Evolutionary conservation across 352 stramenopile species (phyloP).

Genomic region (Phytophthora melonis): DNA sequence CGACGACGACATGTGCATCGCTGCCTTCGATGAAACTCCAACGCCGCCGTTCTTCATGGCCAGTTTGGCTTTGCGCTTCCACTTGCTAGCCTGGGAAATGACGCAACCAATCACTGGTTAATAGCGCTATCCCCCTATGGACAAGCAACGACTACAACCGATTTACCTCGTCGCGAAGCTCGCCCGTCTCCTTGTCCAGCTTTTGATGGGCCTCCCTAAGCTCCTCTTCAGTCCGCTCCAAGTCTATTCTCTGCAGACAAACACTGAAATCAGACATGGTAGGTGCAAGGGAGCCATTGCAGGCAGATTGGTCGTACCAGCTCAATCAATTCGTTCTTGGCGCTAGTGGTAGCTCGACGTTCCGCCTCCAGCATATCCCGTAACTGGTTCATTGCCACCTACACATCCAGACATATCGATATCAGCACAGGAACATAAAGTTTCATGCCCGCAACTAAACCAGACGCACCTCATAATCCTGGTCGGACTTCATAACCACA

Average conservation of each 20-base stretch:
- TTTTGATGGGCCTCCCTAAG: constrained; percentile 64
- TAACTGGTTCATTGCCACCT: constrained; percentile 53
- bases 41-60: constrained; percentile 42
- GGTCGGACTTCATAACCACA: constrained; percentile 58
- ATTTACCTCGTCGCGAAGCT: constrained; percentile 64
- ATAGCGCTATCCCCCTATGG: not conserved
- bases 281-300: not conserved
- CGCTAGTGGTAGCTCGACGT: constrained; percentile 39
- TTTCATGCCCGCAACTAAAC: not conserved
- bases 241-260: constrained; percentile 42
- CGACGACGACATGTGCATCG: constrained; percentile 59
- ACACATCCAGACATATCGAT: not conserved
- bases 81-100: constrained; percentile 50
- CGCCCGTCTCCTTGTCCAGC: constrained; percentile 72
- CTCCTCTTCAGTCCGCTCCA: constrained; percentile 58
- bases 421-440: not conserved
- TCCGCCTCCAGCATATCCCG: constrained; percentile 49
- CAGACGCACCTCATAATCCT: constrained; percentile 60
- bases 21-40: constrained; percentile 15
- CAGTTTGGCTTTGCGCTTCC: constrained; percentile 80
- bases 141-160: not conserved
- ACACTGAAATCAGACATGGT: not conserved
- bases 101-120: constrained; percentile 5
- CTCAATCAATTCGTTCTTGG: constrained; percentile 53
- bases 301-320: constrained; percentile 31